Percentiles rank a stretch among this genome's conserved stretches.
phyloP scores from a whole-genome alignment of 2,329 filamentous ascomycete species.

The Cordyceps militaris region DNA sequence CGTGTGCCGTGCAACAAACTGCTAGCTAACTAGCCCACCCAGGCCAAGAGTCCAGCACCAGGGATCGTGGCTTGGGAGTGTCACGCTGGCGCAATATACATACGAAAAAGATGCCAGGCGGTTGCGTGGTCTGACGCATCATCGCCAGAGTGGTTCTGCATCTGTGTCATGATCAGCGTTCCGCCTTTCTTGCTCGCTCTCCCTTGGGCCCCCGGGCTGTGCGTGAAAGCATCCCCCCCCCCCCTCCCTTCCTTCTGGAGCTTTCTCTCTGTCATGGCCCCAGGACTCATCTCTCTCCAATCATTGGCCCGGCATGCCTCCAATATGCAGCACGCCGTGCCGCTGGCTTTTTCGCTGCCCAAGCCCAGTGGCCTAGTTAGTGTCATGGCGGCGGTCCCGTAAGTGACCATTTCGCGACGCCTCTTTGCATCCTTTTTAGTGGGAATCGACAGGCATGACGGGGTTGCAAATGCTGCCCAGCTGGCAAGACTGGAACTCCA shows the following conservation, averaged over 20 bases:
- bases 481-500: slow-evolving; percentile 1
- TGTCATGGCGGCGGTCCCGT: slow-evolving; percentile 1
- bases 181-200: neutral
- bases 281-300: neutral
- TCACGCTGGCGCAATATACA: slow-evolving; percentile 44
- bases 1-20: no score
- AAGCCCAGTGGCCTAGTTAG: neutral
- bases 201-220: neutral
- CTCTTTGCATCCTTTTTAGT: neutral
- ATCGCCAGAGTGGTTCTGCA: slow-evolving; percentile 8
- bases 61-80: slow-evolving; percentile 24
- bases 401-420: neutral
- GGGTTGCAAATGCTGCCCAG: slow-evolving; percentile 6
- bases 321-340: neutral
- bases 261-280: neutral
- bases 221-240: neutral
- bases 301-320: neutral
- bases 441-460: neutral
- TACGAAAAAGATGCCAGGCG: slow-evolving; percentile 20
- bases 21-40: slow-evolving; percentile 3
- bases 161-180: slow-evolving; percentile 11
- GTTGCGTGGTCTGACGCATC: slow-evolving; percentile 12
- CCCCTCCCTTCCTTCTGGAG: neutral
- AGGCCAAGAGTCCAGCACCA: slow-evolving; percentile 16
- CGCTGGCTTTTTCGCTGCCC: slow-evolving; percentile 2